Conservation (phyloP, 306 rosid genomes). For the Trichosanthes truncata region DNA sequence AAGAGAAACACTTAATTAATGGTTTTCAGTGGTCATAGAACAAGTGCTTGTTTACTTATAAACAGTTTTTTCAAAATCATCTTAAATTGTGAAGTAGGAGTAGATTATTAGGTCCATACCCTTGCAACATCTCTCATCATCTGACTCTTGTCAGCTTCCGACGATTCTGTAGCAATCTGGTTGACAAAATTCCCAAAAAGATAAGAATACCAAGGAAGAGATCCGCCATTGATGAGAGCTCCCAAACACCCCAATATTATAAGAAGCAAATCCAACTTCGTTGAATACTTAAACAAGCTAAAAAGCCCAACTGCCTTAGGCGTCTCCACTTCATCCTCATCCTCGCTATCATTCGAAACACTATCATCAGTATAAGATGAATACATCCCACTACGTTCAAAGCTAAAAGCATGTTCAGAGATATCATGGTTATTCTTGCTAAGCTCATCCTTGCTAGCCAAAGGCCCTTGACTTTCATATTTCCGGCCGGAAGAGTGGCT, state of each 20-base stretch:
- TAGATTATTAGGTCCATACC: slow-evolving; percentile 20
- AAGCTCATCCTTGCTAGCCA: slow-evolving; percentile 53
- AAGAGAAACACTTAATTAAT: neutral
- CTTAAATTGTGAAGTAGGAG: neutral
- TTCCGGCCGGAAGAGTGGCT: neutral
- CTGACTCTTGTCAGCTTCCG: slow-evolving; percentile 11
- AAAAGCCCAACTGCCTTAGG: slow-evolving; percentile 52
- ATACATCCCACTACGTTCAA: neutral
- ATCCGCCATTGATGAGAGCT: slow-evolving; percentile 78
- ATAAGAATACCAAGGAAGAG: slow-evolving; percentile 78
- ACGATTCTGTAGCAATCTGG: slow-evolving; percentile 41
- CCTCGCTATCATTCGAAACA: slow-evolving; percentile 17
- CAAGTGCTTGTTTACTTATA: neutral
- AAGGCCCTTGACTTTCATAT: slow-evolving; percentile 19
- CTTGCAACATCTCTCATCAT: slow-evolving; percentile 47
- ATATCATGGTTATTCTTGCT: slow-evolving; percentile 20
- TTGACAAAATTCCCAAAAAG: slow-evolving; percentile 62
- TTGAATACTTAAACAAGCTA: slow-evolving; percentile 70
- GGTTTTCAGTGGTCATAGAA: neutral
- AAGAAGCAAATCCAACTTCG: slow-evolving; percentile 65
- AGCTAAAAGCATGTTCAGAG: slow-evolving; percentile 13
- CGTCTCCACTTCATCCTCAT: slow-evolving; percentile 41
- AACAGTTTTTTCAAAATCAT: neutral
- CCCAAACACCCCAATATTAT: slow-evolving; percentile 80
- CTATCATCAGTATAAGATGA: neutral